Conservation (phyloP, 306 rosid genomes). For the Acmispon strigosus region DNA sequence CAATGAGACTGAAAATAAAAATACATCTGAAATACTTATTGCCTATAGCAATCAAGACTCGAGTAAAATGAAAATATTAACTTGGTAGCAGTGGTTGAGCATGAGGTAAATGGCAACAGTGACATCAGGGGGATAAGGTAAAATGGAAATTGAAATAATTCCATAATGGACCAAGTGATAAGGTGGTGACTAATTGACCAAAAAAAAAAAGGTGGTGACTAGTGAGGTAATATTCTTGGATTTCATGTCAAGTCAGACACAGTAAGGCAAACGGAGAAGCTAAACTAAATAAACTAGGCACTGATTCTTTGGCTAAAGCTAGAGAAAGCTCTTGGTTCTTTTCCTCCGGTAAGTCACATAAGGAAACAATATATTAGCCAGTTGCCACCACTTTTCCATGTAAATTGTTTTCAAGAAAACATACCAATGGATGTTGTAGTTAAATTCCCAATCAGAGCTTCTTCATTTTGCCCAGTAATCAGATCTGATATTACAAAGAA, state of each 20-base stretch:
- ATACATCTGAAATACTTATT: not conserved
- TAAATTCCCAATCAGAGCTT: slow-evolving; percentile 21
- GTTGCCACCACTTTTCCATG: not conserved
- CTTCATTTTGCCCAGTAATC: slow-evolving; percentile 1
- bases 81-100: no score
- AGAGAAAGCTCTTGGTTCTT: slow-evolving; percentile 33
- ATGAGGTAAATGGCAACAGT: no score
- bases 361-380: not conserved
- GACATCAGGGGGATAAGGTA: no score
- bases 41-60: not conserved
- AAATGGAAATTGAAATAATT: not conserved
- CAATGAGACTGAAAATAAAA: not conserved
- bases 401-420: not conserved
- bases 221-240: slow-evolving; percentile 42
- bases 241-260: slow-evolving; percentile 38
- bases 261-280: slow-evolving; percentile 7
- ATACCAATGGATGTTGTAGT: slow-evolving; percentile 22
- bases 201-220: no score
- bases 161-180: not conserved
- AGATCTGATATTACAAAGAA: slow-evolving; percentile 12
- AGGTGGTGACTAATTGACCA: not conserved
- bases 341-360: slow-evolving; percentile 24
- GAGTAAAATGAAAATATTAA: no score
- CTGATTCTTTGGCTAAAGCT: slow-evolving; percentile 28
- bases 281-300: slow-evolving; percentile 23